Percentiles rank a stretch among this genome's conserved stretches.
These are phyloP conservation scores for Pouteria glomerata DNA, from an alignment of 148 eudicot species.

Conservation along the genomic window DNA sequence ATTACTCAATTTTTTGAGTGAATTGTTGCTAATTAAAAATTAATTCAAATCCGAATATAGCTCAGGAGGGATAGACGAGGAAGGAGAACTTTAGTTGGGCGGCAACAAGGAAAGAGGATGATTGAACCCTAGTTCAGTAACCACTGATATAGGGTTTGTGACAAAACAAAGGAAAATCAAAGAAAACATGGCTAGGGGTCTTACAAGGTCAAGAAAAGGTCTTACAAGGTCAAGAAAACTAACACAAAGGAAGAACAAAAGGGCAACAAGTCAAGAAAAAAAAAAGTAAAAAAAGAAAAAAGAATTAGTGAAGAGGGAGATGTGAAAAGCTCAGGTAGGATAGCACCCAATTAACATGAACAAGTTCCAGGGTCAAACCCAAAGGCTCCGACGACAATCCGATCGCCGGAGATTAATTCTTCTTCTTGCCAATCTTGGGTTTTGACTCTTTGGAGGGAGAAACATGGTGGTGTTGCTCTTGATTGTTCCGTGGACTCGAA, in stretches of 20 bases:
- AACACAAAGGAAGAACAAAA: conserved; percentile 11
- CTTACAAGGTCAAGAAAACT: conserved; percentile 48
- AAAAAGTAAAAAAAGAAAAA: not conserved
- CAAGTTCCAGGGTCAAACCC: not conserved
- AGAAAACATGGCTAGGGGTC: conserved; percentile 22
- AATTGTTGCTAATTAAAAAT: no score
- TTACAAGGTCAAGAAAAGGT: conserved; percentile 68
- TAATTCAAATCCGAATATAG: no score
- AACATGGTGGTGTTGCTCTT: no score
- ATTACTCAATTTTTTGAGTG: no score
- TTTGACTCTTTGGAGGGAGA: no score
- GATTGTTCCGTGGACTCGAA: no score
- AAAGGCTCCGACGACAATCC: not conserved
- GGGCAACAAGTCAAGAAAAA: conserved; percentile 16
- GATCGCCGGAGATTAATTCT: not conserved
- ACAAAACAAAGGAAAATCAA: conserved; percentile 9
- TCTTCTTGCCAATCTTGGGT: not conserved
- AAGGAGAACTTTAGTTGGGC: conserved; percentile 42
- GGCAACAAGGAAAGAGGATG: conserved; percentile 5
- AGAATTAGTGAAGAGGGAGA: not conserved
- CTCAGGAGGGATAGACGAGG: conserved; percentile 73
- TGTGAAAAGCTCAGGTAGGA: conserved; percentile 49
- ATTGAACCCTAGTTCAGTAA: conserved; percentile 11
- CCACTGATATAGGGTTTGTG: conserved; percentile 9
- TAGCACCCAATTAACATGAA: conserved; percentile 42